Conservation (phyloP, 768 basidiomycete genomes). For the Mycena alexandri region DNA sequence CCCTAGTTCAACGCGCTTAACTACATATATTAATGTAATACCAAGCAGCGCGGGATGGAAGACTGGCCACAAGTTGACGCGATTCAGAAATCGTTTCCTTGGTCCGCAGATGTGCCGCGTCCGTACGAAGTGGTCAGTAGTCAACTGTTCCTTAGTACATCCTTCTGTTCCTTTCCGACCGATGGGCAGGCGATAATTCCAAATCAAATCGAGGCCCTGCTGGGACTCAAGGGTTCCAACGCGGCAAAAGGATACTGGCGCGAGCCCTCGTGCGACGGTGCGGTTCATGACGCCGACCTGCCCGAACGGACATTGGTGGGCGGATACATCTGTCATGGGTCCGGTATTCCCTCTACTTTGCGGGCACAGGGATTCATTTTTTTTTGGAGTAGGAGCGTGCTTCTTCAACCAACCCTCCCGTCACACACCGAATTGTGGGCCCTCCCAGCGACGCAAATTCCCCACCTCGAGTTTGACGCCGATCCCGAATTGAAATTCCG, state of each 20-base stretch:
- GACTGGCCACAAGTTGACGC: conserved; percentile 2
- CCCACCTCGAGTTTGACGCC: conserved; percentile 15
- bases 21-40: background rate
- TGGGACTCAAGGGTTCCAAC: background rate
- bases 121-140: background rate
- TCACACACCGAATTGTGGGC: conserved; percentile 10
- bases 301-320: background rate
- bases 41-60: conserved; percentile 2
- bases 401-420: conserved; percentile 4
- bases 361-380: background rate
- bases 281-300: background rate
- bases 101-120: conserved; percentile 2
- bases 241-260: conserved; percentile 14
- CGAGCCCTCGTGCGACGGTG: background rate
- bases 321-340: conserved; percentile 21
- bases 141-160: no score
- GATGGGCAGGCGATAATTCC: background rate
- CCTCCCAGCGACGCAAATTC: conserved; percentile 6
- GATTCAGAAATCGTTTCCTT: conserved; percentile 15
- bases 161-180: no score
- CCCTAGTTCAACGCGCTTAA: no score
- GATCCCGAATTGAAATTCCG: background rate
- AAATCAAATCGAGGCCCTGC: conserved; percentile 12
- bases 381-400: conserved; percentile 2
- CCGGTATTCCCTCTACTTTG: background rate